phyloP scores from a whole-genome alignment of 345 rosid genomes.

The Firmiana major region DNA sequence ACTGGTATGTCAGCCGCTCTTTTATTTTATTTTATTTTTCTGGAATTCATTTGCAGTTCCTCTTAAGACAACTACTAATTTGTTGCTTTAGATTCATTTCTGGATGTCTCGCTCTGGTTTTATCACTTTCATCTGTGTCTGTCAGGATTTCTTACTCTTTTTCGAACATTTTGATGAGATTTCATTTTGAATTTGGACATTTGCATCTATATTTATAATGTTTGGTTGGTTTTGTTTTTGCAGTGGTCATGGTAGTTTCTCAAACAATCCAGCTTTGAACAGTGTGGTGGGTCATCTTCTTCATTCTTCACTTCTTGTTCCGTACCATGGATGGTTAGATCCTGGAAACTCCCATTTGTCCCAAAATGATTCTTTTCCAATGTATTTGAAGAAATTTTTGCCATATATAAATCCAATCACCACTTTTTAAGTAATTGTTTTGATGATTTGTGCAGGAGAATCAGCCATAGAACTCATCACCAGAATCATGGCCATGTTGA shows the following conservation, averaged over 20 bases:
- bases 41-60: neutral
- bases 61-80: neutral
- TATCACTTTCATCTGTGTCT: neutral
- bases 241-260: constrained; percentile 95
- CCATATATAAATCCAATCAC: neutral
- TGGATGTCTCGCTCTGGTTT: neutral
- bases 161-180: neutral
- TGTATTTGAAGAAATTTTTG: neutral
- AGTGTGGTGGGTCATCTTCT: constrained; percentile 75
- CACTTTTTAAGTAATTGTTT: neutral
- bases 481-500: constrained; percentile 93
- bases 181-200: constrained; percentile 3
- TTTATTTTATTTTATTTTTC: no score
- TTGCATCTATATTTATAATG: constrained; percentile 2
- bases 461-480: constrained; percentile 90
- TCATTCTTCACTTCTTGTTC: constrained; percentile 84
- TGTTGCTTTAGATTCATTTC: neutral
- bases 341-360: neutral
- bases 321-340: constrained; percentile 89
- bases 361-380: neutral
- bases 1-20: constrained; percentile 43
- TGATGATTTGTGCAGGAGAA: constrained; percentile 51
- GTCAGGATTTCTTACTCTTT: neutral
- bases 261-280: constrained; percentile 58
- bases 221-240: constrained; percentile 14